Evolutionary conservation across 371 early-diverging fungal genomes (phyloP), one percentile per base, ranked within the genome.

Genomic region (Mortierella sp.): DNA sequence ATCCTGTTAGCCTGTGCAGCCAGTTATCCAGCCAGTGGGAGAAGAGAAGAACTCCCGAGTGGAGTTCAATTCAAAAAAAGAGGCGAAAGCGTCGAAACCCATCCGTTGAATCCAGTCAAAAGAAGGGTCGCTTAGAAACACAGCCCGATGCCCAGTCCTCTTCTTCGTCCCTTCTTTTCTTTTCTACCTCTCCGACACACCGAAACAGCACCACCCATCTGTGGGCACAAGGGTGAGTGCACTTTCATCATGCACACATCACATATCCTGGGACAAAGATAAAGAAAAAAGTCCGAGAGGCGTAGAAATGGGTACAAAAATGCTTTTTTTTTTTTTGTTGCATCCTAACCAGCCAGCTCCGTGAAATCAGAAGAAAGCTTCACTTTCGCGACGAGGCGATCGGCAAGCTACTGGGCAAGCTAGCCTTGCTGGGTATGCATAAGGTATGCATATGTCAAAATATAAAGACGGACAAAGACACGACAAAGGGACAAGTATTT

Each of bases 201-300:
- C 38, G 65, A 38, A 65, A 65, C 65, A 65, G 63, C 35, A 63
- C 63, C 63, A 65, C 38, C 65, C 18, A 21, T 63, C 35, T 29
- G 63, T 63, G 38, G 38, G 54, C 2, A 5, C 32, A 49, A 11
- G 27, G 14, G n/a, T 14, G 49, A 6, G 74, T 27, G 43, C 32
- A 16, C 70, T 18, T 38, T 11, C 29, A 43, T 41, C 70, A 41
- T 70, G 32, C 12, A 43, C 71, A 70, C 35, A 55, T 43, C 29
- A 27, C 11, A 11, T 27, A 14, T 29, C 29, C 58, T 58, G 58
- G 58, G 4, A 12, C 27, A 27, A 10, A n/a, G 12, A 27, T 58
- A 60, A 54, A 76, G 32, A 43, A 77, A 71, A 56, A 72, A 49
- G 49, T 27, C 35, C 48, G 77, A 60, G 48, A 76, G 35, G 58